These are phyloP conservation scores for Eucalyptus curtisii DNA, from an alignment of 345 rosid species.

Conservation along the genomic window DNA sequence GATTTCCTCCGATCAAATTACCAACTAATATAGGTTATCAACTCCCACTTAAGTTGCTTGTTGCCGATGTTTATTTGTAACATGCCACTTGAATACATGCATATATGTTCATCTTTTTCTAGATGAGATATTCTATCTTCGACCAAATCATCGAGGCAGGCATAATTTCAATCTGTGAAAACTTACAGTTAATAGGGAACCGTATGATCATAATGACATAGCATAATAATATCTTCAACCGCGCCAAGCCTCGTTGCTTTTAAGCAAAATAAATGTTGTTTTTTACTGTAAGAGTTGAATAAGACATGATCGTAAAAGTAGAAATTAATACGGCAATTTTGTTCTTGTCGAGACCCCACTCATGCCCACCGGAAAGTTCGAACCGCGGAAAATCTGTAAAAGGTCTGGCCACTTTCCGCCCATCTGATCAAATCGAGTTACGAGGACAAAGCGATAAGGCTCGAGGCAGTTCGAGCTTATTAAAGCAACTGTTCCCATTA, in stretches of 20 bases:
- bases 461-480: neutral
- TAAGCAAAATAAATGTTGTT: neutral
- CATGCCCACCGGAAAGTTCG: neutral
- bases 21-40: neutral
- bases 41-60: neutral
- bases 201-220: neutral
- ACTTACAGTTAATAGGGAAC: neutral
- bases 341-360: neutral
- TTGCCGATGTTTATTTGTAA: neutral
- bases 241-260: neutral
- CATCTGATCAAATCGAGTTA: neutral
- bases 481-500: neutral
- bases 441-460: neutral
- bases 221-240: neutral
- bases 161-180: neutral
- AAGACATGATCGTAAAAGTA: neutral
- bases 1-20: neutral
- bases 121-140: neutral
- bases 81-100: neutral
- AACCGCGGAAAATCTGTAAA: neutral
- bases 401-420: neutral
- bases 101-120: neutral
- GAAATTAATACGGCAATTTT: neutral
- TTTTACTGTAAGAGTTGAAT: neutral
- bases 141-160: neutral